Evolutionary conservation across 2,329 filamentous ascomycete genomes (phyloP), one percentile per base, ranked within the genome.

Genomic region (Penicillium griseofulvum): DNA sequence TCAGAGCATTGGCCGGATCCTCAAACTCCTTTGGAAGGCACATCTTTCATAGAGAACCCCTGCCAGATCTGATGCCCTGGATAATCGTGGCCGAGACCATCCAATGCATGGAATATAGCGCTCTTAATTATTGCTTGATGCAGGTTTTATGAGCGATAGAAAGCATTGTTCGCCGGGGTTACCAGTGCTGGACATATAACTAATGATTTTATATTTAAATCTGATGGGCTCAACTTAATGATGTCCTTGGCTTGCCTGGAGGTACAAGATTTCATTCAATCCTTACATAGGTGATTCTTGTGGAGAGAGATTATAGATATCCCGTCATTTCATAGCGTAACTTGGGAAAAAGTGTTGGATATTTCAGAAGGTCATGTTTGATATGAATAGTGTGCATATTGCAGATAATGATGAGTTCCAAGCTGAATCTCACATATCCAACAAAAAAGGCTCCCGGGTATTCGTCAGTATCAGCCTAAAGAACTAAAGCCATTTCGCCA

Each of bases 381-480:
- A 7, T n/a, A 38, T 31, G 24, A 38, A 41, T 24, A 49, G 33
- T 16, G 34, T 29, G 19, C 17, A 31, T 16, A 26, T 17, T 41
- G 17, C 17, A 16, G 5, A 48, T 9, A 19, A 31, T 28, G 5
- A 39, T 26, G 37, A 19, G 28, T 11, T 43, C 28, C 19, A 49
- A 33, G 5, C 42, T 12, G 8, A 50, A 29, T 39, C 9, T 31
- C 7, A 44, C 43, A 34, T 22, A 19, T 39, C 22, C 37, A 42
- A 34, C 7, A 33, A 38, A 39, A 4, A 50, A 33, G n/a, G n/a
- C 50, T 36, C 10, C 29, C 19, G 47, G 52, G 52, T 51, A 55
- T 51, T 51, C 19, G 43, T 41, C 28, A 12, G 34, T 26, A 19
- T 14, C 11, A 22, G 24, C 43, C 19, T 34, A 8, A 24, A 34